phyloP scores from a whole-genome alignment of 1,284 basidiomycete species.

The Cryptococcus sp. region DNA sequence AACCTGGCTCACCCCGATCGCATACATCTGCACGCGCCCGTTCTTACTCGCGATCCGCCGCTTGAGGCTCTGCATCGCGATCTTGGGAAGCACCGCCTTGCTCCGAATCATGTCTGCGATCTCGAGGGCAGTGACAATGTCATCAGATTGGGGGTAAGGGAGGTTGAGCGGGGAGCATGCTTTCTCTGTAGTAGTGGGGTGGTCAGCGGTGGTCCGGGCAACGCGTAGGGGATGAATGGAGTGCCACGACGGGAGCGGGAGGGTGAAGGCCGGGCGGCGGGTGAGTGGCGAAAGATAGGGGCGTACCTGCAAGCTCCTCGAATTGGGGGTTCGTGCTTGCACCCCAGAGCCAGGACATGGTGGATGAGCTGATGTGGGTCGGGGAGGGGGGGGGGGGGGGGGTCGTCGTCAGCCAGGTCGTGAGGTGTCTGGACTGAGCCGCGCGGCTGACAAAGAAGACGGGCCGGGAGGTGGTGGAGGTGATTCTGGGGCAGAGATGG shows the following conservation, averaged over 20 bases:
- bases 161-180: conserved; percentile 51
- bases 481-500: too few species aligned
- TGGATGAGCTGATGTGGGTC: conserved; percentile 1
- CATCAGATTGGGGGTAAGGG: conserved; percentile 59
- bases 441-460: conserved; percentile 12
- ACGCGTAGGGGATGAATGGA: not conserved
- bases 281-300: not conserved
- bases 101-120: conserved; percentile 96
- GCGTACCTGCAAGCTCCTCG: conserved; percentile 50
- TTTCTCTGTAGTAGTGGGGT: conserved; percentile 37
- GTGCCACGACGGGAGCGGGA: not conserved
- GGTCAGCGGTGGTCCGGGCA: too few species aligned
- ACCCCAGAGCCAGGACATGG: conserved; percentile 50
- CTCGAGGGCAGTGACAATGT: conserved; percentile 90
- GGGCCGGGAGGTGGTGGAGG: too few species aligned
- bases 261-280: not conserved
- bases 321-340: conserved; percentile 43
- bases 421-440: too few species aligned
- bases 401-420: too few species aligned
- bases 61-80: conserved; percentile 86
- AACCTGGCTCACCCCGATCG: conserved; percentile 66
- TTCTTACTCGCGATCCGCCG: conserved; percentile 88
- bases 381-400: not conserved
- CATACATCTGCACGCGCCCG: conserved; percentile 88
- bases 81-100: conserved; percentile 78